These are phyloP conservation scores for Daedaleopsis sinensis DNA, from an alignment of 768 basidiomycete genomes.

Conservation along the genomic window DNA sequence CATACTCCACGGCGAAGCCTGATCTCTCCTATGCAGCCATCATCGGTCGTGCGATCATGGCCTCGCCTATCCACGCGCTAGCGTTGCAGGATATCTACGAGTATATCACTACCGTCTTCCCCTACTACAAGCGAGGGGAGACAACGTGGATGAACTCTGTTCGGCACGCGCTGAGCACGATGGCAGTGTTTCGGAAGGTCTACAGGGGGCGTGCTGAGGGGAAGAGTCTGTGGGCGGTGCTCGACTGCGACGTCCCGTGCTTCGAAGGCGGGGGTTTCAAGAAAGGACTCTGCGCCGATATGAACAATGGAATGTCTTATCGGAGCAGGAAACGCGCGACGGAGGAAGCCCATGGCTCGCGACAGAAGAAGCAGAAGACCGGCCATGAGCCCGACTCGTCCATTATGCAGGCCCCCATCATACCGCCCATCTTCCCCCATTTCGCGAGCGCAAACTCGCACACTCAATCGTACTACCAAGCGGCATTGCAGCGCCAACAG, in stretches of 20 bases:
- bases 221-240: constrained; percentile 87
- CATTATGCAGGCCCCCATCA: constrained; percentile 25
- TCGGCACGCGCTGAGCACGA: constrained; percentile 93
- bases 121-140: constrained; percentile 90
- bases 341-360: constrained; percentile 24
- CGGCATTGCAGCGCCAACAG: constrained; percentile 50
- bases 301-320: constrained; percentile 40
- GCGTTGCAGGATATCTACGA: constrained; percentile 96
- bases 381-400: constrained; percentile 16
- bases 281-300: constrained; percentile 53
- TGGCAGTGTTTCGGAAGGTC: constrained; percentile 87
- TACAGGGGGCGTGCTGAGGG: constrained; percentile 77
- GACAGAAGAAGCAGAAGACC: constrained; percentile 35
- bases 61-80: constrained; percentile 80
- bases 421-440: constrained; percentile 33
- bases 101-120: constrained; percentile 93
- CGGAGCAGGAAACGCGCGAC: constrained; percentile 42
- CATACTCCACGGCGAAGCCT: constrained; percentile 80
- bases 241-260: constrained; percentile 79
- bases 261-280: constrained; percentile 84
- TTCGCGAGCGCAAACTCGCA: constrained; percentile 47
- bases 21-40: constrained; percentile 92
- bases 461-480: constrained; percentile 77
- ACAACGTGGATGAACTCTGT: constrained; percentile 99
- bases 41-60: constrained; percentile 92